Percentiles rank a stretch among this genome's conserved stretches.
phyloP scores from a whole-genome alignment of 1,284 basidiomycete genomes.

The Boletus austroedulis region DNA sequence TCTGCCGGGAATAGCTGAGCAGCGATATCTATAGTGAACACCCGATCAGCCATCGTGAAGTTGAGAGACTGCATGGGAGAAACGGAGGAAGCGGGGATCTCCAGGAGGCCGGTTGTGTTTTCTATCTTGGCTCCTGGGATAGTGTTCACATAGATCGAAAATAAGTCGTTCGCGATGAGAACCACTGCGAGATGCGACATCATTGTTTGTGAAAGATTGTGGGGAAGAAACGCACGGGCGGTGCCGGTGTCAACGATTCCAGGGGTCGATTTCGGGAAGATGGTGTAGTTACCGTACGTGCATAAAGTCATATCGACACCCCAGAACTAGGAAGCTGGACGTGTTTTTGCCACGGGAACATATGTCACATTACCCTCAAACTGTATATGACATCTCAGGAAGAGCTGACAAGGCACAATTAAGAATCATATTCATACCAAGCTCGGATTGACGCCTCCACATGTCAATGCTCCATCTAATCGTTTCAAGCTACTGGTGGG shows the following conservation, averaged over 20 bases:
- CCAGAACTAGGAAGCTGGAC: slow-evolving; percentile 23
- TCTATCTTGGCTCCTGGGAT: slow-evolving; percentile 24
- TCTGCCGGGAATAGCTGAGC: slow-evolving; percentile 26
- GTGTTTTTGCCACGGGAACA: slow-evolving; percentile 23
- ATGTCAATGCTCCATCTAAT: slow-evolving; percentile 30
- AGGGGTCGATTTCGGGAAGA: slow-evolving; percentile 21
- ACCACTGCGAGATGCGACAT: slow-evolving; percentile 9
- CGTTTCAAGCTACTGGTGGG: too few species aligned
- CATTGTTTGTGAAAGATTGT: too few species aligned
- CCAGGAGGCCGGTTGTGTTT: slow-evolving; percentile 13
- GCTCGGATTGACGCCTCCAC: slow-evolving; percentile 17
- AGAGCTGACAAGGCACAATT: neutral
- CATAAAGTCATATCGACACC: slow-evolving; percentile 24
- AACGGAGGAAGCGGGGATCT: slow-evolving; percentile 20
- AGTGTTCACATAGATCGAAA: slow-evolving; percentile 16
- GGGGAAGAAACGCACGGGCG: slow-evolving; percentile 7
- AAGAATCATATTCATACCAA: slow-evolving; percentile 17
- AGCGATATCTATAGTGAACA: slow-evolving; percentile 18
- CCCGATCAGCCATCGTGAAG: slow-evolving; percentile 17
- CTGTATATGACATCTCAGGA: slow-evolving; percentile 8
- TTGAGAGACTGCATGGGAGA: slow-evolving; percentile 20
- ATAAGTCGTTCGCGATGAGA: slow-evolving; percentile 21
- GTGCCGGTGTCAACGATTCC: slow-evolving; percentile 8
- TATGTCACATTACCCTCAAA: slow-evolving; percentile 20
- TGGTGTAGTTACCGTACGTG: slow-evolving; percentile 12